Percentiles rank a stretch among this genome's conserved stretches.
phyloP scores from a whole-genome alignment of 2,329 filamentous ascomycete genomes.

The Huntiella savannae region DNA sequence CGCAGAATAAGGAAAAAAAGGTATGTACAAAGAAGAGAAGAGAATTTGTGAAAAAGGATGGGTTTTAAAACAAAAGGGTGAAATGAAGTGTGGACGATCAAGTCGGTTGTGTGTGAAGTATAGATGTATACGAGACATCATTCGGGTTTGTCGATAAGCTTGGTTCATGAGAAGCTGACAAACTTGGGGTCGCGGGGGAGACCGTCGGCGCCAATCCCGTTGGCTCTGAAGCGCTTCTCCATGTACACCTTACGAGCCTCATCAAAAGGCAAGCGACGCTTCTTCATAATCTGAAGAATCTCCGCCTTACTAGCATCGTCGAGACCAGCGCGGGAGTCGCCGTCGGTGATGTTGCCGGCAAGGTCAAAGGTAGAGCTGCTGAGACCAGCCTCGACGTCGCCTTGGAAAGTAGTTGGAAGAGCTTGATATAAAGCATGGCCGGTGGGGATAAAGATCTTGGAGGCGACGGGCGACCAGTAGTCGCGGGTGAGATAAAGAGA shows the following conservation, averaged over 20 bases:
- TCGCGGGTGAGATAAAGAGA: conserved; percentile 63
- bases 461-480: conserved; percentile 55
- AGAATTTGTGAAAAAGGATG: too few relatives aligned
- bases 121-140: too few relatives aligned
- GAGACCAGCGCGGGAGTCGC: conserved; percentile 62
- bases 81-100: too few relatives aligned
- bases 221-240: conserved; percentile 67
- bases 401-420: conserved; percentile 58
- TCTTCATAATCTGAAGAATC: conserved; percentile 82
- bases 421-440: conserved; percentile 53
- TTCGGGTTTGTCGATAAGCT: neutral
- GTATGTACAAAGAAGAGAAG: too few relatives aligned
- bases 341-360: conserved; percentile 55
- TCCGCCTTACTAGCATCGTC: conserved; percentile 66
- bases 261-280: conserved; percentile 64
- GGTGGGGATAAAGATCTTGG: conserved; percentile 33
- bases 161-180: conserved; percentile 50
- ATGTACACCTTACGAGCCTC: conserved; percentile 75
- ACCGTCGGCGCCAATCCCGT: conserved; percentile 78
- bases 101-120: too few relatives aligned
- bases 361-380: conserved; percentile 72
- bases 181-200: conserved; percentile 83
- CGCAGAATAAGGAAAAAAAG: too few relatives aligned
- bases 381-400: conserved; percentile 75
- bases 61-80: too few relatives aligned